A percentile compares a stretch with the other conserved stretches of the same genome.
phyloP scores from a whole-genome alignment of 768 basidiomycete genomes.

The Gloeophyllum trabeum region DNA sequence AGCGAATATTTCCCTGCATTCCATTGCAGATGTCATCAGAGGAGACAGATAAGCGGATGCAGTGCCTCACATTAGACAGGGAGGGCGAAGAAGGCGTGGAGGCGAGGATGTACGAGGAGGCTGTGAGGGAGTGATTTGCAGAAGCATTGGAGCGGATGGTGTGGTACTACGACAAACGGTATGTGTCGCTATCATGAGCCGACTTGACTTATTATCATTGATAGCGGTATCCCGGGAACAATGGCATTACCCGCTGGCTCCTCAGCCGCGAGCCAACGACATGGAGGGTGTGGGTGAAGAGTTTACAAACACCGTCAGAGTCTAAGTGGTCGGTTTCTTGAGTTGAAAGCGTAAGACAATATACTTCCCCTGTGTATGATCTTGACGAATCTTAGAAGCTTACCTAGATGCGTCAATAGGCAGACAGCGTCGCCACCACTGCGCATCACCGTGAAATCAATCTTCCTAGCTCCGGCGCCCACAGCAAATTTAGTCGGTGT shows the following conservation, averaged over 20 bases:
- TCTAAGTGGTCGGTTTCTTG: no score
- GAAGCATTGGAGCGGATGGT: constrained; percentile 20
- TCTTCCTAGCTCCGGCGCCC: no score
- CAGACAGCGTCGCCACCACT: no score
- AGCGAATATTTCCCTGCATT: constrained; percentile 16
- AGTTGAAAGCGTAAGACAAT: no score
- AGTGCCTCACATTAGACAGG: constrained; percentile 1
- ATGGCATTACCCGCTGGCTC: constrained; percentile 18
- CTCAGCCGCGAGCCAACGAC: constrained; percentile 19
- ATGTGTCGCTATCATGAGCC: constrained; percentile 2
- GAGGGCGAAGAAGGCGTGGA: constrained; percentile 9
- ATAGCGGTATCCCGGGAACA: constrained; percentile 20
- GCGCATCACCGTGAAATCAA: no score
- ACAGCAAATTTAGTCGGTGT: no score
- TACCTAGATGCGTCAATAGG: no score
- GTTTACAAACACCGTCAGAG: no score
- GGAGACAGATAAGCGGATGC: constrained; percentile 5
- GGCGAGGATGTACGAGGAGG: constrained; percentile 3
- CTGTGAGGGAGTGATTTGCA: constrained; percentile 10
- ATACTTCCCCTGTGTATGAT: no score
- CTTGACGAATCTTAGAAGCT: no score
- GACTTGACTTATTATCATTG: not conserved
- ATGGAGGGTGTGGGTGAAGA: no score
- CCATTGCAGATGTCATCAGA: constrained; percentile 8
- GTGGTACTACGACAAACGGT: constrained; percentile 21